Evolutionary conservation across 129 eudicot species (phyloP).

Genomic region (Kitagawia praeruptora): DNA sequence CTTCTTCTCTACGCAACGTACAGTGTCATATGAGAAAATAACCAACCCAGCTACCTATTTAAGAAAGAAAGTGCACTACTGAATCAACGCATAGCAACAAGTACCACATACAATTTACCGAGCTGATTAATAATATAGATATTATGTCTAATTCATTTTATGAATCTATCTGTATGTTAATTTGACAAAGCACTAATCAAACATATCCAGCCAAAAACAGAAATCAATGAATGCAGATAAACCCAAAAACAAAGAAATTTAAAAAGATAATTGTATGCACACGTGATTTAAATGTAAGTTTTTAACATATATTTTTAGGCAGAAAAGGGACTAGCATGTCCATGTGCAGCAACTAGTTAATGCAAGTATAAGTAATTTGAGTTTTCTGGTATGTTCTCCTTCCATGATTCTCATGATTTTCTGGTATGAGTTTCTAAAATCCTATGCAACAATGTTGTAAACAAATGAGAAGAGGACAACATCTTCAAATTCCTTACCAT

Average conservation of each 20-base stretch:
- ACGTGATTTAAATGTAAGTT: too few species aligned
- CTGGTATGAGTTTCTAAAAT: too few species aligned
- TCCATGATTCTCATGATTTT: neutral
- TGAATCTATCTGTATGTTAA: too few species aligned
- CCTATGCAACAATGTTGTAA: too few species aligned
- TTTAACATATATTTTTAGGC: neutral
- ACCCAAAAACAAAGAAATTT: neutral
- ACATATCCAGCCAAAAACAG: neutral
- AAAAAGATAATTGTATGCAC: neutral
- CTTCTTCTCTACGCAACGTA: slow-evolving; percentile 91
- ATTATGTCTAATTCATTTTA: neutral
- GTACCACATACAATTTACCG: neutral
- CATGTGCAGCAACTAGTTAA: neutral
- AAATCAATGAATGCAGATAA: too few species aligned
- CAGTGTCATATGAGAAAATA: slow-evolving; percentile 96
- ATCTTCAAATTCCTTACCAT: neutral
- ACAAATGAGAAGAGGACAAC: neutral
- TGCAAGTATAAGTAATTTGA: neutral
- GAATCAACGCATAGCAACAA: neutral
- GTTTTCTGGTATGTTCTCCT: neutral
- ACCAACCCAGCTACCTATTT: slow-evolving; percentile 98
- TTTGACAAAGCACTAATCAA: neutral
- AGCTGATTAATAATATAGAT: neutral
- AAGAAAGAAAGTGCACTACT: slow-evolving; percentile 16
- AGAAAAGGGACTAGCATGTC: neutral